These are phyloP conservation scores for Ascochyta fabae DNA, from an alignment of 2,329 filamentous ascomycete species.

Conservation along the genomic window DNA sequence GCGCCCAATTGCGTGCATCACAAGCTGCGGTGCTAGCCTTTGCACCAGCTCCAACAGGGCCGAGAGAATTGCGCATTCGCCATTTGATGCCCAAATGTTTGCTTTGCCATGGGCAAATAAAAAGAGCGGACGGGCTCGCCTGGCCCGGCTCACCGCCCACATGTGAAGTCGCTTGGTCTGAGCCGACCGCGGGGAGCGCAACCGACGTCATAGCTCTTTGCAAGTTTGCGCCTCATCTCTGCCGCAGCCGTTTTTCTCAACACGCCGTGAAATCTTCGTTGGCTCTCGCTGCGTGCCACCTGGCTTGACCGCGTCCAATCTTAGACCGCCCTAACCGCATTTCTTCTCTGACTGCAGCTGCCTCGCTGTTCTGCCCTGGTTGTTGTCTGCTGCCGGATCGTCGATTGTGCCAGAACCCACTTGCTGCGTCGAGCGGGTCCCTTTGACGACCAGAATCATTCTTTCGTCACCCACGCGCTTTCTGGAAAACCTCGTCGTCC, in stretches of 20 bases:
- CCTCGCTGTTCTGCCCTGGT: constrained; percentile 17
- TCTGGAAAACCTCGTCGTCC: constrained; percentile 4
- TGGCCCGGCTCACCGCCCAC: constrained; percentile 15
- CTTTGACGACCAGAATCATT: constrained; percentile 35
- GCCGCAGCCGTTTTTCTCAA: constrained; percentile 8
- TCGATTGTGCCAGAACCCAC: constrained; percentile 40
- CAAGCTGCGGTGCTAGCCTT: neutral
- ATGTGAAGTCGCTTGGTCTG: constrained; percentile 10
- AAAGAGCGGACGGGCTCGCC: constrained; percentile 1
- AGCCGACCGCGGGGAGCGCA: constrained; percentile 13
- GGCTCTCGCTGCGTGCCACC: constrained; percentile 22
- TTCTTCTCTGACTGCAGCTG: constrained; percentile 16
- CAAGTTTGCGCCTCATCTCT: constrained; percentile 10
- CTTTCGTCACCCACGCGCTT: constrained; percentile 38
- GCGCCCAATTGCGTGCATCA: constrained; percentile 7
- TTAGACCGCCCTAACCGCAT: constrained; percentile 19
- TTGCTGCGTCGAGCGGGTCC: constrained; percentile 30
- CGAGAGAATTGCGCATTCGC: constrained; percentile 7
- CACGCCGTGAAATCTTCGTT: constrained; percentile 12
- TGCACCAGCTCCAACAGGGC: neutral
- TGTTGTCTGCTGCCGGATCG: constrained; percentile 22
- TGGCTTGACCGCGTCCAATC: constrained; percentile 14
- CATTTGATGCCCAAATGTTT: neutral
- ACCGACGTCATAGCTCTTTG: constrained; percentile 17
- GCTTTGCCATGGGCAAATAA: constrained; percentile 14